Conservation (phyloP, 768 basidiomycete species). For the Hysterangium stoloniferum region DNA sequence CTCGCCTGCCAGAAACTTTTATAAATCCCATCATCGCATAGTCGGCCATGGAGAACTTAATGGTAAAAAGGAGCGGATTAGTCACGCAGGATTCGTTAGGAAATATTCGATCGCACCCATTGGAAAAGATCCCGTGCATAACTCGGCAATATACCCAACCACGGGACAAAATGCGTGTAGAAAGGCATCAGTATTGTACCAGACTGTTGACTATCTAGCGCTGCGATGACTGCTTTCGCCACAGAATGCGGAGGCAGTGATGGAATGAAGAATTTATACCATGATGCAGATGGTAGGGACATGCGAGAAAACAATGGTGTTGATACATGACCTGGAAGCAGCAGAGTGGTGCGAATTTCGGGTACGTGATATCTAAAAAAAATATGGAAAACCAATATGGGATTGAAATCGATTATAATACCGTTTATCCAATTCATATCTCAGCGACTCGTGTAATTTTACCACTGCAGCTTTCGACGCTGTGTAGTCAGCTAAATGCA, state of each 20-base stretch:
- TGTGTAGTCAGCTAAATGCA: conserved; percentile 67
- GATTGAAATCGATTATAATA: conserved; percentile 24
- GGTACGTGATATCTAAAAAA: conserved; percentile 57
- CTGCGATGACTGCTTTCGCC: conserved; percentile 75
- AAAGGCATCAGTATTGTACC: conserved; percentile 66
- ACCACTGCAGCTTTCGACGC: conserved; percentile 90
- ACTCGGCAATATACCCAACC: conserved; percentile 54
- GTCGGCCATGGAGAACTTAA: conserved; percentile 61
- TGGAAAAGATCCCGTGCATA: conserved; percentile 68
- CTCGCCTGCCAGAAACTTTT: conserved; percentile 53
- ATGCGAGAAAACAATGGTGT: conserved; percentile 71
- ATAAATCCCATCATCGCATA: conserved; percentile 60
- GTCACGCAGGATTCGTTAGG: not conserved
- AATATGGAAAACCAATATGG: conserved; percentile 10
- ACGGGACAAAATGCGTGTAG: conserved; percentile 54
- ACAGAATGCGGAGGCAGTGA: conserved; percentile 63
- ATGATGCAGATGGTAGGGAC: conserved; percentile 37
- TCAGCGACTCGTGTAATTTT: conserved; percentile 73
- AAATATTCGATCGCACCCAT: conserved; percentile 43
- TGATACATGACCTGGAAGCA: conserved; percentile 72
- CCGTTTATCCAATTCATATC: conserved; percentile 81
- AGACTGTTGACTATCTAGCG: conserved; percentile 75
- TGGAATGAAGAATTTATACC: conserved; percentile 72
- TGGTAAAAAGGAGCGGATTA: not conserved
- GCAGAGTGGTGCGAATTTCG: conserved; percentile 77